Conservation (phyloP, 148 eudicot species). For the Fallopia convolvulus region DNA sequence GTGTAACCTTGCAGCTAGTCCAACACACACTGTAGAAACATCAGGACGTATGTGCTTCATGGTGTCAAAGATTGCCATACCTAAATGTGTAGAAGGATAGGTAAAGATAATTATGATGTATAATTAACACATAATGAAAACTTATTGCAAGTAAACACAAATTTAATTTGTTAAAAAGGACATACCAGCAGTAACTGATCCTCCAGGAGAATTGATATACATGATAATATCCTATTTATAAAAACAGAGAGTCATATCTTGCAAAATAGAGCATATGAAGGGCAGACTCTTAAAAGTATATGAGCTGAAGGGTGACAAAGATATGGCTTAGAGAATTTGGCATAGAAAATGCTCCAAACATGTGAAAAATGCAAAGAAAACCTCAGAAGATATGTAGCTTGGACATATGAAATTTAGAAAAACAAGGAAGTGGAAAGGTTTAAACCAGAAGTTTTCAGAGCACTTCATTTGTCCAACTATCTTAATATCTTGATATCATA, state of each 20-base stretch:
- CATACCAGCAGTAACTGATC: conserved; percentile 97
- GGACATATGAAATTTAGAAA: not conserved
- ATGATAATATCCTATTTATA: conserved; percentile 79
- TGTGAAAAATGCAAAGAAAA: not conserved
- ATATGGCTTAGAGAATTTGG: not conserved
- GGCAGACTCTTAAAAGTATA: not conserved
- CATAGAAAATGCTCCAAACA: not conserved
- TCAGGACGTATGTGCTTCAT: conserved; percentile 93
- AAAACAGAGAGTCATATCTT: conserved; percentile 8
- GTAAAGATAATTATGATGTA: not conserved
- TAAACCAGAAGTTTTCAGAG: not conserved
- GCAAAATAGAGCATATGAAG: not conserved
- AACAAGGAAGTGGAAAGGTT: not conserved
- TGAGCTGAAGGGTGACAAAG: not conserved
- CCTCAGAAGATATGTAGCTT: not conserved
- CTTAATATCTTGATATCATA: not conserved
- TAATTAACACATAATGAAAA: not conserved
- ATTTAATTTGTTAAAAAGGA: not conserved
- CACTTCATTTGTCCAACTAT: not conserved
- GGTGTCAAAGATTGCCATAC: conserved; percentile 94
- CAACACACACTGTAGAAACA: conserved; percentile 93
- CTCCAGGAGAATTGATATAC: conserved; percentile 98
- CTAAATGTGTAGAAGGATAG: conserved; percentile 20
- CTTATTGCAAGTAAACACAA: not conserved
- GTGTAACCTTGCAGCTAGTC: conserved; percentile 80